Base-by-base conservation (phyloP, 2,329 filamentous ascomycete species). In the Xylaria polymorpha region DNA sequence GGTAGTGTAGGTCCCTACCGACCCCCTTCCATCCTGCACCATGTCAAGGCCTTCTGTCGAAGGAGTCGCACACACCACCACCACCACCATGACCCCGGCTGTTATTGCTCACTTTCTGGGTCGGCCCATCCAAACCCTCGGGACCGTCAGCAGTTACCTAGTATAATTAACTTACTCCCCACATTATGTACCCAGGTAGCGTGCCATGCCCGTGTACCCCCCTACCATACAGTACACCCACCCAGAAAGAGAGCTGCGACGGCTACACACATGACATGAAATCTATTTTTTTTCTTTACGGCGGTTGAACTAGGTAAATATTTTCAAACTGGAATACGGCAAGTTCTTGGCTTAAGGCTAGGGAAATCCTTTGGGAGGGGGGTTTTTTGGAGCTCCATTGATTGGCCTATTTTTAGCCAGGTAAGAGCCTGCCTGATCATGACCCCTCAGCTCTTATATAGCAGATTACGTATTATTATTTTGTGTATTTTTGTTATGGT, bases 71-170 rank as follows among this genome's bases (percentile, higher is more conserved):
- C 59, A 22, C 32, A 55, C 12, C 10, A 29, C 25, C 25, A 29
- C 25, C 25, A 29, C 25, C 25, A 29, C 4, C 4, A 29, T 4
- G 2, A 29, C 67, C 67, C 67, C 39, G 63, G 20, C 14, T 61
- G 59, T 62, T 37, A 66, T 41, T 39, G 51, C 29, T 68, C 50
- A 59, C 62, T 53, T 55, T 61, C 48, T 46, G 41, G 43, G 59
- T 43, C 66, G 39, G 56, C 68, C 68, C 69, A 68, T 66, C 69
- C 69, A 68, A 53, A 66, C 59, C 8, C 50, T 71, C 69, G 69
- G 69, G 69, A 71, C 69, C 66, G 66, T 66, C 62, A 66, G 55
- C 60, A 60, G 25, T 29, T 3, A 29, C 25, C 25, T 4, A 29
- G 25, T 29, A 3, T n/a, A n/a, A 41, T 41, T 58, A 41, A 53